phyloP scores from a whole-genome alignment of 1,284 basidiomycete genomes.

The Pisolithus thermaeus region DNA sequence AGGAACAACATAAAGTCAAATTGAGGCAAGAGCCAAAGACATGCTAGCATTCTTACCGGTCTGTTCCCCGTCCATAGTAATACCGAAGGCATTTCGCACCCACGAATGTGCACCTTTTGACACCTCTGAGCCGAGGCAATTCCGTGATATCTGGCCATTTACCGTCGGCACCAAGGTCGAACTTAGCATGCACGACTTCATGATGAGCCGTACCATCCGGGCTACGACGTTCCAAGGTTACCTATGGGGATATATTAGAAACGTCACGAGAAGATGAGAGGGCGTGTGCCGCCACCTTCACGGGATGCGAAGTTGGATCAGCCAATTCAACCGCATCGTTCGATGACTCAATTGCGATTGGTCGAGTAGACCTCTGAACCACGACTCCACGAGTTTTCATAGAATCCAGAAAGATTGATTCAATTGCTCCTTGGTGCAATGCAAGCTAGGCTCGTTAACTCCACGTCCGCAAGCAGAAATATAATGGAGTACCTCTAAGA shows the following conservation, averaged over 20 bases:
- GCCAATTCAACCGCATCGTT: constrained; percentile 24
- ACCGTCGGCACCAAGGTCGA: constrained; percentile 53
- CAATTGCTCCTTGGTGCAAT: constrained; percentile 34
- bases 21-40: neutral
- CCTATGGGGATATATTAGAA: constrained; percentile 19
- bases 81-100: constrained; percentile 47
- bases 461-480: too few relatives aligned
- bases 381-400: constrained; percentile 22
- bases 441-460: constrained; percentile 17
- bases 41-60: constrained; percentile 31
- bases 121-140: neutral
- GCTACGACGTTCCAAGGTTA: constrained; percentile 31
- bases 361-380: constrained; percentile 31
- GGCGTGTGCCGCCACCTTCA: constrained; percentile 20
- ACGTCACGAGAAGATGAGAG: neutral
- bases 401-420: constrained; percentile 30
- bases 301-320: constrained; percentile 29
- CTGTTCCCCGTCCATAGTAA: constrained; percentile 55
- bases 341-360: constrained; percentile 30
- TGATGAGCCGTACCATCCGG: constrained; percentile 24
- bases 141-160: neutral
- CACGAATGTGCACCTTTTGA: constrained; percentile 51
- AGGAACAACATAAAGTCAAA: constrained; percentile 1
- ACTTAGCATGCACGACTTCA: constrained; percentile 49
- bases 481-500: constrained; percentile 27